Conservation (phyloP, 495 filamentous ascomycete genomes). For the Hapsidospora chrysogenum region DNA sequence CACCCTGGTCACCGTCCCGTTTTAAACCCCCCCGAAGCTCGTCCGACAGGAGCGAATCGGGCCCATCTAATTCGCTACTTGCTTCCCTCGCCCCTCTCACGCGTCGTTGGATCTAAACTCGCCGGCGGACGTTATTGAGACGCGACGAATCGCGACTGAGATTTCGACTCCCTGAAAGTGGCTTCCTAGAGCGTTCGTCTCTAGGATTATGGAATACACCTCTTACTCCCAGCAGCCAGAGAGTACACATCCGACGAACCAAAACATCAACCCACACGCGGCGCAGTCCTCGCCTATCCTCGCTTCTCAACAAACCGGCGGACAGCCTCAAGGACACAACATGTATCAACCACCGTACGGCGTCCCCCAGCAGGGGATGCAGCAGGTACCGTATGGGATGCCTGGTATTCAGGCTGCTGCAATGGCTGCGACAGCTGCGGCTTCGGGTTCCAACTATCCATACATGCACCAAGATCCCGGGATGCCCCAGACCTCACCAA, state of each 20-base stretch:
- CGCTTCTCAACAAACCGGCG: conserved; percentile 37
- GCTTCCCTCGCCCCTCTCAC: background rate
- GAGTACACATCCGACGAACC: conserved; percentile 39
- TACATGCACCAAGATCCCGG: conserved; percentile 38
- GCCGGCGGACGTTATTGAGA: background rate
- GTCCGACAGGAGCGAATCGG: background rate
- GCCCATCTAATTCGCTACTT: background rate
- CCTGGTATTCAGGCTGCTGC: conserved; percentile 44
- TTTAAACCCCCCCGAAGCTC: conserved; percentile 3
- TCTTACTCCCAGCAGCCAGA: conserved; percentile 46
- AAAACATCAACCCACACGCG: conserved; percentile 34
- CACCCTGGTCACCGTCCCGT: background rate
- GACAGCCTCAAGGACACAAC: conserved; percentile 34
- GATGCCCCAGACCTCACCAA: conserved; percentile 42
- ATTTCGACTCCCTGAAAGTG: too few species aligned
- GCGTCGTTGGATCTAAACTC: background rate
- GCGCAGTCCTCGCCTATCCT: conserved; percentile 45
- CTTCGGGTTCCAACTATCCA: conserved; percentile 41
- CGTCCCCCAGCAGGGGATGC: conserved; percentile 38
- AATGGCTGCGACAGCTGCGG: conserved; percentile 54
- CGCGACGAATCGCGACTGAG: conserved; percentile 2
- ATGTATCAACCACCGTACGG: conserved; percentile 44
- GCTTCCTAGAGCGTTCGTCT: too few species aligned
- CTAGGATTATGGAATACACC: conserved; percentile 53
- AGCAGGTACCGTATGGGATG: conserved; percentile 33